Base-by-base conservation (phyloP, 2,329 filamentous ascomycete genomes). In the Fusarium sp. region DNA sequence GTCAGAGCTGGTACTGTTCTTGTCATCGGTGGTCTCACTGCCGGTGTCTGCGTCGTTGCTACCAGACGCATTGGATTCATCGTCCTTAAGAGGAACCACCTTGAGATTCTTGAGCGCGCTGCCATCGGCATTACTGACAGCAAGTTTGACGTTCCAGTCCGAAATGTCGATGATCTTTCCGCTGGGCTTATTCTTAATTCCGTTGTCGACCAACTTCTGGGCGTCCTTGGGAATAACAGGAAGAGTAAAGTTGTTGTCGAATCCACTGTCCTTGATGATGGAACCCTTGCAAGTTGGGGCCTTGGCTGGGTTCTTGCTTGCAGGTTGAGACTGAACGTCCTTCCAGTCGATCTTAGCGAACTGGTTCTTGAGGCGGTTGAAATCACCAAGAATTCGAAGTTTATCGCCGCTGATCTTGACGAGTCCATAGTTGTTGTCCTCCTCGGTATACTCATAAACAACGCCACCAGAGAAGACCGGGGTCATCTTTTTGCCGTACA, bases 361-460 rank as follows among this genome's bases (percentile, higher is more conserved):
- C 82, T 96, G 92, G 35, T 79, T 80, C 81, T 90, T 88, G 62
- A 98, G 88, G 67, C 92, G 90, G 76, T 91, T 87, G 80, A 85
- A 94, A 78, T 94, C 92, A 22, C 79, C 70, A 35, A 88, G 82
- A 43, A 93, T 82, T 46, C 83, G 81, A 56, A 88, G 84, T 19
- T 83, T 86, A 71, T 89, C 86, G 59, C 77, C 79, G 71, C 86
- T 86, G 72, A 92, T 79, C 67, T 86, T 74, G 65, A 92, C 89
- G 9, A 94, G 84, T 52, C 89, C 89, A 62, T 83, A 90, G 75
- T 88, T 81, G 76, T 90, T 90, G 41, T 81, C 79, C 76, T 94
- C 92, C 79, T 94, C 85, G 1, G 88, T 89, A 79, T 87, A 95
- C 79, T 96, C 91, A 82, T 95, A 96, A 45, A 95, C 91, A 45